Evolutionary conservation across 2,329 filamentous ascomycete species (phyloP).

Genomic region (Myriosclerotinia duriaeana): DNA sequence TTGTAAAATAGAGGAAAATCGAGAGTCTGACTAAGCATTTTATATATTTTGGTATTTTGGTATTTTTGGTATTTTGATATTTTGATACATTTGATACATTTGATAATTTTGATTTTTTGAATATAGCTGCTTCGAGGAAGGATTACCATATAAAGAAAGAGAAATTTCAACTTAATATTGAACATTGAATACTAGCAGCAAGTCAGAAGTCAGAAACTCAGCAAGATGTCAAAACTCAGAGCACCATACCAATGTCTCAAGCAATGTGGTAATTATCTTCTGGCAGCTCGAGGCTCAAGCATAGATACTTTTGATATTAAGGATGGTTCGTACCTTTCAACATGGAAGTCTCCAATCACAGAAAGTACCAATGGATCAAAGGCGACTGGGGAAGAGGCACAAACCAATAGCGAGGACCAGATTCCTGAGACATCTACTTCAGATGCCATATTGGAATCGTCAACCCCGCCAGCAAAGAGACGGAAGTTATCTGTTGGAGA

Average conservation of each 20-base stretch:
- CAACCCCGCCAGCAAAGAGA: slow-evolving; percentile 38
- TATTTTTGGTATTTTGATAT: neutral
- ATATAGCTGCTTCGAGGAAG: neutral
- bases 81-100: neutral
- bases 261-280: slow-evolving; percentile 56
- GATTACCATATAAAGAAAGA: too few species aligned
- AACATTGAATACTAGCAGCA: too few species aligned
- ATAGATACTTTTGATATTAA: slow-evolving; percentile 65
- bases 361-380: slow-evolving; percentile 22
- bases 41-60: neutral
- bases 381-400: neutral
- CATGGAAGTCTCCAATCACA: slow-evolving; percentile 37
- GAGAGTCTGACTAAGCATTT: neutral
- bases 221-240: slow-evolving; percentile 42
- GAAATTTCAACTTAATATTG: neutral
- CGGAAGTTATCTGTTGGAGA: slow-evolving; percentile 35
- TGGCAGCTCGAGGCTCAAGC: slow-evolving; percentile 71
- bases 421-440: slow-evolving; percentile 10
- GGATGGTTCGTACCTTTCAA: slow-evolving; percentile 57
- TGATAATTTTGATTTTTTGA: neutral
- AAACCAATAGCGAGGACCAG: slow-evolving; percentile 3
- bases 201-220: too few species aligned
- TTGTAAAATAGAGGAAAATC: slow-evolving; percentile 2
- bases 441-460: slow-evolving; percentile 11
- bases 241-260: slow-evolving; percentile 66